Evolutionary conservation across 345 rosid species (phyloP).

Genomic region (Syzygium aqueum): DNA sequence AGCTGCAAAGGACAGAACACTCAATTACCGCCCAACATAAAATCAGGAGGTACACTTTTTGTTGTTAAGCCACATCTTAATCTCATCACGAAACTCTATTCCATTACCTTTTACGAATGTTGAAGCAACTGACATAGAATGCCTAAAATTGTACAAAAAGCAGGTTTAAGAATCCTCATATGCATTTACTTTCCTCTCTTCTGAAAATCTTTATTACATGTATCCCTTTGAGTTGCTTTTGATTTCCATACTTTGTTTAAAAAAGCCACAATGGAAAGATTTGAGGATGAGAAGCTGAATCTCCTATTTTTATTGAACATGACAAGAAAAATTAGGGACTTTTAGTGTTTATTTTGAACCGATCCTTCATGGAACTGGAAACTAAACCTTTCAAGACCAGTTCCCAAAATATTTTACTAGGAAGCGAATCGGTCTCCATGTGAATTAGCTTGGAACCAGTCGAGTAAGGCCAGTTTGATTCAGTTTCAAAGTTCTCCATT

Average conservation of each 20-base stretch:
- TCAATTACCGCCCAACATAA: neutral
- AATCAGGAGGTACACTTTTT: neutral
- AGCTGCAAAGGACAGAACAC: neutral
- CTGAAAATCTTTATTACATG: neutral
- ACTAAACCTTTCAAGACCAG: neutral
- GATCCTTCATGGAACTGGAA: neutral
- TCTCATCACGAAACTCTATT: neutral
- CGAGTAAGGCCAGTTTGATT: neutral
- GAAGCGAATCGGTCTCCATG: neutral
- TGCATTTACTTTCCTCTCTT: neutral
- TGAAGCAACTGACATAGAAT: neutral
- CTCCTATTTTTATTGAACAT: neutral
- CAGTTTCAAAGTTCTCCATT: slow-evolving; percentile 22
- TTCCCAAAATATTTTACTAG: neutral
- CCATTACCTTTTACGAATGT: neutral
- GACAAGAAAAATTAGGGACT: neutral
- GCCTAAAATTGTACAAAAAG: neutral
- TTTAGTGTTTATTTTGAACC: neutral
- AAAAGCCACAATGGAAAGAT: too few relatives aligned
- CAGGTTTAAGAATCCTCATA: neutral
- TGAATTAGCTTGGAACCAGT: neutral
- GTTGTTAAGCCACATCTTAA: neutral
- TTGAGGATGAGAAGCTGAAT: neutral
- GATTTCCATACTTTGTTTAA: neutral
- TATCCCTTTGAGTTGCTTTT: neutral